A percentile compares a stretch with the other conserved stretches of the same genome.
phyloP scores from a whole-genome alignment of 2,329 filamentous ascomycete species.

The Emmonsia crescens region DNA sequence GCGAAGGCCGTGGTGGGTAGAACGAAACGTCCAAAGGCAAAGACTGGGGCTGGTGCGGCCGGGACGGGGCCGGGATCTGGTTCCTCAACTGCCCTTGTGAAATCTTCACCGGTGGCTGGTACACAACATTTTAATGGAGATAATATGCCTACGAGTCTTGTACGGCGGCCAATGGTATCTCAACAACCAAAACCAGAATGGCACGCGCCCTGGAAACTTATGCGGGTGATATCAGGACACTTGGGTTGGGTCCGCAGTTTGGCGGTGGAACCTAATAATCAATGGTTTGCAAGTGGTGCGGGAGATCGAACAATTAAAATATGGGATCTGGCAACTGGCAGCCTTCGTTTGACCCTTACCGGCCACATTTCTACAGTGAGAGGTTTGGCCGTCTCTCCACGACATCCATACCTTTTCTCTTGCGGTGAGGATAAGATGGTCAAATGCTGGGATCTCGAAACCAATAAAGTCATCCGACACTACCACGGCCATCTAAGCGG shows the following conservation, averaged over 20 bases:
- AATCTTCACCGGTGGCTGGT: constrained; percentile 21
- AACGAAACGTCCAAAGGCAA: constrained; percentile 51
- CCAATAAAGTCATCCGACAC: constrained; percentile 97
- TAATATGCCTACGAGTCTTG: constrained; percentile 48
- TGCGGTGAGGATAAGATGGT: constrained; percentile 99
- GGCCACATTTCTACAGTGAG: constrained; percentile 91
- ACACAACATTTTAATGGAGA: constrained; percentile 22
- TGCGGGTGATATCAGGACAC: constrained; percentile 94
- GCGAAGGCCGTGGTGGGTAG: constrained; percentile 53
- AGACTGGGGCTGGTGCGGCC: constrained; percentile 45
- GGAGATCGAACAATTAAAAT: constrained; percentile 98
- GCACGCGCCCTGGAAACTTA: constrained; percentile 97
- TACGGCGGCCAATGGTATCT: constrained; percentile 50
- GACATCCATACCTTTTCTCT: constrained; percentile 94
- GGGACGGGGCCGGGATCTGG: constrained; percentile 27
- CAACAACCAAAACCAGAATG: constrained; percentile 73
- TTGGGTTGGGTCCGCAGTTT: constrained; percentile 86
- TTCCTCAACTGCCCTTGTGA: constrained; percentile 47
- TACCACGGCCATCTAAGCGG: constrained; percentile 96
- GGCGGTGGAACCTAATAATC: constrained; percentile 88
- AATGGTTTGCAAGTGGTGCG: constrained; percentile 94
- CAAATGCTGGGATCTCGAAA: constrained; percentile 98
- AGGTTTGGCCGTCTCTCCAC: constrained; percentile 79
- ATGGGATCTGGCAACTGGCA: constrained; percentile 86
- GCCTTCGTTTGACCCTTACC: constrained; percentile 74